These are phyloP conservation scores for Rhynchospora pubera DNA, from an alignment of 176 grass and related monocot species.

Conservation along the genomic window DNA sequence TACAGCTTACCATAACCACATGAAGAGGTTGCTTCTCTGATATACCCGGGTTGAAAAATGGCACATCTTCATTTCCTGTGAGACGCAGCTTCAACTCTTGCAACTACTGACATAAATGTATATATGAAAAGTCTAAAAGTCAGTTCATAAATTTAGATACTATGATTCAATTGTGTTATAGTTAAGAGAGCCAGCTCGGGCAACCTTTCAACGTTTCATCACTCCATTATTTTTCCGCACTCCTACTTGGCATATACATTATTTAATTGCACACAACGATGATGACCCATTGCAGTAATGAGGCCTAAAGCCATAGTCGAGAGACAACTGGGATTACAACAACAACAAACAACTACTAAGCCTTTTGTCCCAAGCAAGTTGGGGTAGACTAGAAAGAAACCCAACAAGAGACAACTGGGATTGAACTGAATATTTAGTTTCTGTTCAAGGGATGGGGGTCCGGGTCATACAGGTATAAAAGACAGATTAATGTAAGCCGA, in stretches of 20 bases:
- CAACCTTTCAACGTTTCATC: background rate
- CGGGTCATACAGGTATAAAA: background rate
- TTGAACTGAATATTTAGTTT: background rate
- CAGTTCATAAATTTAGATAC: background rate
- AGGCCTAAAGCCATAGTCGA: too few relatives aligned
- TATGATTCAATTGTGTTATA: background rate
- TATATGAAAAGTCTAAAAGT: conserved; percentile 30
- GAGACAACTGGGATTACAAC: too few relatives aligned
- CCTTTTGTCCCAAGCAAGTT: too few relatives aligned
- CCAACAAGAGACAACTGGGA: too few relatives aligned
- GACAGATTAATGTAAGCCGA: background rate
- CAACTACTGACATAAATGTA: conserved; percentile 82
- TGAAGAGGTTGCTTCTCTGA: conserved; percentile 97
- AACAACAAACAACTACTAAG: too few relatives aligned
- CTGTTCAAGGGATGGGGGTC: background rate
- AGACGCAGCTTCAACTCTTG: conserved; percentile 94
- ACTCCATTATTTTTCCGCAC: background rate
- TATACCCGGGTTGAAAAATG: conserved; percentile 75
- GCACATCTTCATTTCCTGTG: conserved; percentile 73
- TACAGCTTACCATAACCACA: conserved; percentile 78
- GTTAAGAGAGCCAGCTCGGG: background rate
- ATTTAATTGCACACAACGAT: background rate
- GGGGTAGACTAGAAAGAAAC: too few relatives aligned
- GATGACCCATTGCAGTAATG: background rate
- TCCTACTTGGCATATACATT: background rate